Base-by-base conservation (phyloP, 1,139 yeast genomes). In the Yamadazyma buinensis region DNA sequence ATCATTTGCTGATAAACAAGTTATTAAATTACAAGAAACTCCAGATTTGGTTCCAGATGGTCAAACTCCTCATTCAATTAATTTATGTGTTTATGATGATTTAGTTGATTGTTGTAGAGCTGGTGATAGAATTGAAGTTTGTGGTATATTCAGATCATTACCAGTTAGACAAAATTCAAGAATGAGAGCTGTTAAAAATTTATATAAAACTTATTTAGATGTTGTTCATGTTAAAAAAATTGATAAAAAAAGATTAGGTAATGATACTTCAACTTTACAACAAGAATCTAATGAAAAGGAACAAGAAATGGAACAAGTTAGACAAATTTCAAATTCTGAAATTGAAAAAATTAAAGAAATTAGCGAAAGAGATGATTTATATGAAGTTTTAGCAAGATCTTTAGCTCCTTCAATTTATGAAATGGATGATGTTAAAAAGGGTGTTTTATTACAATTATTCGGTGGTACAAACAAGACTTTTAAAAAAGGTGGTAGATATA, bases 41-140 rank as follows among this genome's bases (percentile, higher is more conserved):
- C 99, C 98, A 0, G 98, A 92, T 58, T 71, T 80, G 44, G 95
- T 92, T n/a, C 98, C 98, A 3, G 98, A 87, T 62, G 99, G 99
- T 15, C 98, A 92, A 60, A 92, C 98, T 3, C 98, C 99, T 2
- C 98, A 92, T 56, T 83, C 97, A 10, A 87, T 92, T 36, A 87
- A 95, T 10, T 67, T 92, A 24, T 88, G 97, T 66, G 95, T 87
- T 3, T 92, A 92, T 53, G 99, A 94, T 58, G 98, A 94, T 55
- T 69, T 92, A 43, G 98, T 92, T 2, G 99, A 92, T 57, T 73
- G 85, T 36, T 84, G 95, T 54, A 77, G 95, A 51, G 97, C 98
- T 12, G 99, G 99, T 69, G 99, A 92, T 58, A 75, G 97, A 43
- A 76, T 94, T 32, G 96, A 90, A 57, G 95, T 90, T 15, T 87